A percentile compares a stretch with the other conserved stretches of the same genome.
These are phyloP conservation scores for Galerina marginata DNA, from an alignment of 768 basidiomycete species.

Conservation along the genomic window DNA sequence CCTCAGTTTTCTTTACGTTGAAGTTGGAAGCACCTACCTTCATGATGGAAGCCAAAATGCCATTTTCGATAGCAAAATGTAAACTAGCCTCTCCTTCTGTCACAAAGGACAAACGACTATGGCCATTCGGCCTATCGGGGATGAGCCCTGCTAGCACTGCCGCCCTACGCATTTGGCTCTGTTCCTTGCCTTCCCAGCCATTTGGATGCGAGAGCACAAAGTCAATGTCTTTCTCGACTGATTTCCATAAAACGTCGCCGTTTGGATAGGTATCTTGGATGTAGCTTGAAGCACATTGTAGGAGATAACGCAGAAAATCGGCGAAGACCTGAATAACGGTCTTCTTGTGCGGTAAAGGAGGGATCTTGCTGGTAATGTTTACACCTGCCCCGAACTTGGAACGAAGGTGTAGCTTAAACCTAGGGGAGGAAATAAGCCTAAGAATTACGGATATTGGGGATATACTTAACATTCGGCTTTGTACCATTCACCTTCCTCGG, in stretches of 20 bases:
- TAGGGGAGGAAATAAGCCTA: conserved; percentile 7
- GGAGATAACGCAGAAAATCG: conserved; percentile 55
- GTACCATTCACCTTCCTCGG: conserved; percentile 47
- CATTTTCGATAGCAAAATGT: conserved; percentile 47
- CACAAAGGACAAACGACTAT: conserved; percentile 45
- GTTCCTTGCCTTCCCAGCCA: conserved; percentile 50
- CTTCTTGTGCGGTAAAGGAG: conserved; percentile 45
- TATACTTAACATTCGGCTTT: conserved; percentile 44
- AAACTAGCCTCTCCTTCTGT: conserved; percentile 59
- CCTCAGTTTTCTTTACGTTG: neutral
- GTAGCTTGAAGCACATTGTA: conserved; percentile 43
- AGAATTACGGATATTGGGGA: neutral
- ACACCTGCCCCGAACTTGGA: conserved; percentile 18
- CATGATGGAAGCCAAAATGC: conserved; percentile 26
- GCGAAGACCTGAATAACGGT: conserved; percentile 46
- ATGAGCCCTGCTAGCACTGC: conserved; percentile 46
- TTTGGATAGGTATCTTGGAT: conserved; percentile 49
- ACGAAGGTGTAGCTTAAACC: conserved; percentile 39
- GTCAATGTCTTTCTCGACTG: conserved; percentile 39
- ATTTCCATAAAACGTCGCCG: conserved; percentile 44
- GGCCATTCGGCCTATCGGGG: conserved; percentile 35
- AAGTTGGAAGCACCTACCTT: neutral
- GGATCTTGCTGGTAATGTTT: conserved; percentile 37
- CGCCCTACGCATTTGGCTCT: conserved; percentile 45
- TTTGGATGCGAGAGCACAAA: conserved; percentile 49